Percentiles rank a stretch among this genome's conserved stretches.
These are phyloP conservation scores for Pseudogymnoascus sp. DNA, from an alignment of 2,329 filamentous ascomycete species.

Conservation along the genomic window DNA sequence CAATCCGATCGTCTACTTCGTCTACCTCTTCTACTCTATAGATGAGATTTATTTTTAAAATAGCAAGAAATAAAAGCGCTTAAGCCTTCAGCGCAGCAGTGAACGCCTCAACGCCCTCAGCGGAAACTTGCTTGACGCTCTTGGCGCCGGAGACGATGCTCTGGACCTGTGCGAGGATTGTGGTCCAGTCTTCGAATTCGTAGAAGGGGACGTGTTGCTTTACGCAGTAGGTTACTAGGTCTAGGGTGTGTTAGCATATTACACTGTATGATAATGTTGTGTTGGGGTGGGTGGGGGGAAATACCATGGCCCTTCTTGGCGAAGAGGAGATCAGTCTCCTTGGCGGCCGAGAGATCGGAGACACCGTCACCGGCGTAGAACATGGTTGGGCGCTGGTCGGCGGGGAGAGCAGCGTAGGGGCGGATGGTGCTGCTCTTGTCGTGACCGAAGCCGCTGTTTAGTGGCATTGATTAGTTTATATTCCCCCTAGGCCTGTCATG, in stretches of 20 bases:
- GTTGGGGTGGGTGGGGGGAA: no score
- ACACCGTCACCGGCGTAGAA: conserved; percentile 96
- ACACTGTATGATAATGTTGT: no score
- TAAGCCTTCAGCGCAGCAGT: conserved; percentile 6
- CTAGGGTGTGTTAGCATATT: conserved; percentile 41
- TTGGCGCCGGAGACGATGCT: conserved; percentile 68
- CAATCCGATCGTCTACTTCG: background rate
- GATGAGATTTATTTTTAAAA: background rate
- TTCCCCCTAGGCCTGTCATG: background rate
- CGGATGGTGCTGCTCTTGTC: conserved; percentile 91
- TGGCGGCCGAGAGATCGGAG: conserved; percentile 82
- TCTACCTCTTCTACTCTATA: background rate
- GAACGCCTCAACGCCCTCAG: conserved; percentile 25
- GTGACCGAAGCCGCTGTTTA: conserved; percentile 63
- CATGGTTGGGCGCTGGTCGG: conserved; percentile 64
- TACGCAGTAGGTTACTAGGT: conserved; percentile 82
- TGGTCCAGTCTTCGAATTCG: conserved; percentile 75
- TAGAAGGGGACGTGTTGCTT: conserved; percentile 80
- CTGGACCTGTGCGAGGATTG: conserved; percentile 68
- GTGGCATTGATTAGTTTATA: background rate
- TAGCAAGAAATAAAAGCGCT: no score
- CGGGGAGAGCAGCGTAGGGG: conserved; percentile 70
- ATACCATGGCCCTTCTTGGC: conserved; percentile 85
- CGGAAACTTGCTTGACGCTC: conserved; percentile 62
- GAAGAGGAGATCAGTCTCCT: conserved; percentile 88